Evolutionary conservation across 2,329 filamentous ascomycete species (phyloP).

Genomic region (Fusarium penzigii): DNA sequence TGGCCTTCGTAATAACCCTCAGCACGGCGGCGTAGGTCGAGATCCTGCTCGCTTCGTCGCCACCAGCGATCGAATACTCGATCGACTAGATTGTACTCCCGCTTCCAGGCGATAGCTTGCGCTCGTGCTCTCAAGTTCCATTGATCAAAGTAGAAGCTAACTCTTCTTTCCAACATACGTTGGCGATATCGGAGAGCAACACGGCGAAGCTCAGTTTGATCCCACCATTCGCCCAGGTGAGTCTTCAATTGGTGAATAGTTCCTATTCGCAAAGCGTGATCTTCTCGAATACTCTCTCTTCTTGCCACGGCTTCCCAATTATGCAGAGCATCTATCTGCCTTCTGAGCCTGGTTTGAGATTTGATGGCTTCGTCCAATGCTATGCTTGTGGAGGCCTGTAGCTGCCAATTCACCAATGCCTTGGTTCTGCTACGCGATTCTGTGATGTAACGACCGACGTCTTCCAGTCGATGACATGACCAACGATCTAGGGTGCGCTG

Average conservation of each 20-base stretch:
- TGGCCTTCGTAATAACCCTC: conserved; percentile 15
- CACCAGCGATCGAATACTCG: conserved; percentile 34
- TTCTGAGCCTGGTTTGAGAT: conserved; percentile 13
- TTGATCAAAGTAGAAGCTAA: conserved; percentile 23
- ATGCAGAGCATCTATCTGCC: conserved; percentile 15
- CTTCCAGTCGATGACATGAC: conserved; percentile 27
- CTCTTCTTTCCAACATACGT: conserved; percentile 20
- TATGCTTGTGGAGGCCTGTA: conserved; percentile 12
- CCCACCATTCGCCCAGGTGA: conserved; percentile 34
- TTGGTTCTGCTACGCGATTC: conserved; percentile 16
- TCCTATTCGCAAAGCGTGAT: conserved; percentile 19
- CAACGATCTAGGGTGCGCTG: conserved; percentile 29
- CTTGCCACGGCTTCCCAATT: conserved; percentile 24
- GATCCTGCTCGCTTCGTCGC: conserved; percentile 15
- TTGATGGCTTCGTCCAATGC: conserved; percentile 19
- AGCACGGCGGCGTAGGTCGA: conserved; percentile 22
- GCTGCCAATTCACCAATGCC: conserved; percentile 26
- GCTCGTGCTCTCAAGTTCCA: conserved; percentile 38
- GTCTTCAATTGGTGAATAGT: conserved; percentile 21
- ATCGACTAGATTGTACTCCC: conserved; percentile 33
- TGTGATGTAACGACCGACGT: conserved; percentile 20
- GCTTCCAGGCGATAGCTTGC: conserved; percentile 36
- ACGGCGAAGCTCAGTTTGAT: conserved; percentile 29
- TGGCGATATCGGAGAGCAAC: conserved; percentile 27
- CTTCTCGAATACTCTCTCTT: conserved; percentile 4